Base-by-base conservation (phyloP, 768 basidiomycete species). In the Collybia nuda region DNA sequence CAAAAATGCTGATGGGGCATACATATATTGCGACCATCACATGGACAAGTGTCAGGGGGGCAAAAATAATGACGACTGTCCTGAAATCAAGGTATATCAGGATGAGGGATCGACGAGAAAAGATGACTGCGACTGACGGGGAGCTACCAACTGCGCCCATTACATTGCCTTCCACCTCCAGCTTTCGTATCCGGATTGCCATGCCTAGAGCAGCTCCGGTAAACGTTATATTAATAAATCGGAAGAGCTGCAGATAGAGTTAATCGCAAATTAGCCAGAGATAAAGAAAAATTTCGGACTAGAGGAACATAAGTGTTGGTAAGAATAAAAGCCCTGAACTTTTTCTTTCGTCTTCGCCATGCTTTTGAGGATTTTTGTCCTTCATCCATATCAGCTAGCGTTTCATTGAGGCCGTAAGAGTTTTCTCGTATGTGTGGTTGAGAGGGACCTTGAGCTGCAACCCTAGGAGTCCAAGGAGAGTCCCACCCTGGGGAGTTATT, bases 1-100 rank as follows among this genome's bases (percentile, higher is more conserved):
- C 12, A 6, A 24, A 54, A 40, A 23, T 39, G 48, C 12, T 48
- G 29, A 48, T 28, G 36, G 29, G 7, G 70, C 88, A 54, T 65
- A 93, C 90, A 68, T 95, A 94, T 57, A 94, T 83, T 39, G 91
- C 88, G 44, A 78, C 70, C 77, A 94, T 84, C 57, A 95, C 91
- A 74, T 93, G 91, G 7, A 88, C 74, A 21, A 94, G 74, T 9
- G 93, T 91, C 51, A 90, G 63, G 1, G 91, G 86, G 6, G 90
- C 85, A 66, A 93, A 92, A 51, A 94, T 86, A 61, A 95, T 88
- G 53, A 92, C 84, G 19, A 94, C 77, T 9, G 85, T 86, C 21
- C 90, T 90, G 35, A 21, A 15, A 29, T 17, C 2, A 6, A 32
- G 23, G 17, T 7, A 38, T 28, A 44, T 32, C 15, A 26, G n/a